A percentile compares a stretch with the other conserved stretches of the same genome.
These are phyloP conservation scores for Metschnikowia cubensis DNA, from an alignment of 805 yeast genomes.

Conservation along the genomic window DNA sequence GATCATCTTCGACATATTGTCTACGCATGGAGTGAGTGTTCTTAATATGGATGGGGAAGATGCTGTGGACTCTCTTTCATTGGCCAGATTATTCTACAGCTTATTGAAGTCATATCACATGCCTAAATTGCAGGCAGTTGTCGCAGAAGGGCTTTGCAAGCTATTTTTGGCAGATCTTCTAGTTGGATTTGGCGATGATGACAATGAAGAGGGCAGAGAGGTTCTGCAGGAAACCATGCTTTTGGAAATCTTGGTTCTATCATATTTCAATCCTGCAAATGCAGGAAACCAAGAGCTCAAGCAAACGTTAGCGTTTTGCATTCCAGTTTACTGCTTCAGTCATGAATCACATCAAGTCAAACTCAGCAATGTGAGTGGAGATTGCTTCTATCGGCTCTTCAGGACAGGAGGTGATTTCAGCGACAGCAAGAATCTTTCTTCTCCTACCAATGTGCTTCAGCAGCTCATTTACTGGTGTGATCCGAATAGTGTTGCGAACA, in stretches of 20 bases:
- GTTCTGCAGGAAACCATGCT: slow-evolving; percentile 37
- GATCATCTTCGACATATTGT: slow-evolving; percentile 71
- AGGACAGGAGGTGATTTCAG: slow-evolving; percentile 33
- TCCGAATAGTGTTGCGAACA: slow-evolving; percentile 59
- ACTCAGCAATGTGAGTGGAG: slow-evolving; percentile 60
- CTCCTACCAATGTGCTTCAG: slow-evolving; percentile 55
- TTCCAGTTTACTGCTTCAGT: slow-evolving; percentile 84
- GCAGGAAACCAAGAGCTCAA: slow-evolving; percentile 59
- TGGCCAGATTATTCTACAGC: slow-evolving; percentile 67
- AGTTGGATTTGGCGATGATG: slow-evolving; percentile 38
- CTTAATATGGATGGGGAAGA: slow-evolving; percentile 49
- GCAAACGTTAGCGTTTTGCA: slow-evolving; percentile 80
- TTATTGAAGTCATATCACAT: slow-evolving; percentile 53
- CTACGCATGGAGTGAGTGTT: slow-evolving; percentile 69
- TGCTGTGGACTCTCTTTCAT: slow-evolving; percentile 59
- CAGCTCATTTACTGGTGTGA: slow-evolving; percentile 85
- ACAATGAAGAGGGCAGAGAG: slow-evolving; percentile 17
- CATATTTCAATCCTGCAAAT: slow-evolving; percentile 72
- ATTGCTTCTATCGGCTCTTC: slow-evolving; percentile 58
- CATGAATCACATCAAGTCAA: slow-evolving; percentile 67
- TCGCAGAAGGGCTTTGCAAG: slow-evolving; percentile 86
- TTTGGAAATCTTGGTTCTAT: slow-evolving; percentile 63
- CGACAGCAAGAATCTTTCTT: slow-evolving; percentile 27
- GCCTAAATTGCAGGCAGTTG: slow-evolving; percentile 68
- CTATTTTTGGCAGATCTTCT: slow-evolving; percentile 73